Base-by-base conservation (phyloP, 345 rosid species). In the sweet orange (Citrus sinensis) region DNA sequence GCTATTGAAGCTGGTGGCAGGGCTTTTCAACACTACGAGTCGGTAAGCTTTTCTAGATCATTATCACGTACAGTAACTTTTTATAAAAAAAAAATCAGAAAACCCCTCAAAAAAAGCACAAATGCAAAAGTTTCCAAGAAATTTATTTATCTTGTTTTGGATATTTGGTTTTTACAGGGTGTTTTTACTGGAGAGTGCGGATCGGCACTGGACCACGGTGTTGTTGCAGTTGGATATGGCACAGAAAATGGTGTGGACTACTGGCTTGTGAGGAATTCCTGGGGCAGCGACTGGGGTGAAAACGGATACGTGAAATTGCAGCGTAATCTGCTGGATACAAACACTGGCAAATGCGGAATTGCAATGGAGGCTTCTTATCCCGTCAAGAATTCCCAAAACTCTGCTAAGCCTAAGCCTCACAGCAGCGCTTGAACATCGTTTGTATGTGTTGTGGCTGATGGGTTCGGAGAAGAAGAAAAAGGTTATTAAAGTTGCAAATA, bases 1-100 rank as follows among this genome's bases (percentile, higher is more conserved):
- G 98, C 97, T 39, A 96, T 96, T 76, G 99, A 96, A 89, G 99
- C 95, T 0, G 81, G 94, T 76, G 99, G 98, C 79, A 86, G 92
- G 67, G 82, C 78, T 11, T 92, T 94, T 80, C 98, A 96, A 74
- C 87, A 90, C 58, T 96, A 96, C 75, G 77, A 86, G 32, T 92
- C 98, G 70, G 99, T 95, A 86, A 84, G 82, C 34, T 35, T 25
- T 8, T 32, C 65, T 20, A 35, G 60, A 1, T 24, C 72, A 72
- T n/a, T 46, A 20, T 72, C 39, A 34, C n/a, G 19, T 8, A 30
- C 9, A 6, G 64, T 72, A 35, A 20, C 13, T n/a, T 5, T 4
- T 59, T 56, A 4, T 2, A 0, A 1, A 6, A 37, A 37, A 37
- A 37, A 39, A 40, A 40, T 2, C 0, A 40, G 10, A 40, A 10